phyloP scores from a whole-genome alignment of 495 filamentous ascomycete genomes.

The Penicillium macrosclerotiorum region DNA sequence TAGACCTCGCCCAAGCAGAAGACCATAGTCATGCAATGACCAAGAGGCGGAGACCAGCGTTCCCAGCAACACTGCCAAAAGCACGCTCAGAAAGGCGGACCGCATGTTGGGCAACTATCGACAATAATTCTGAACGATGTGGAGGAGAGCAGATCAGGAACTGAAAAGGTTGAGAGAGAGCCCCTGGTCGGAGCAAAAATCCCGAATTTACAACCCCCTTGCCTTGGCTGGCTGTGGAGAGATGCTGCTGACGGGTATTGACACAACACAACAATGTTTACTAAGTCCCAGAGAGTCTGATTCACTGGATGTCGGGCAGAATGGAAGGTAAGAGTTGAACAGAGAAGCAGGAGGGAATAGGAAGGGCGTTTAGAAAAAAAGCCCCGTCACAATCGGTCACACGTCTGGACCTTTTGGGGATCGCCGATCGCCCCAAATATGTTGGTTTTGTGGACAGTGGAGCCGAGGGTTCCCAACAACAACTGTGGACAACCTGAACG shows the following conservation, averaged over 20 bases:
- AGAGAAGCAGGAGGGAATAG: conserved; percentile 7
- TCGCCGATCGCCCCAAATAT: conserved; percentile 21
- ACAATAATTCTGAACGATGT: too few relatives aligned
- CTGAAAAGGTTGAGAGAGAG: neutral
- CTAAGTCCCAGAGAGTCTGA: neutral
- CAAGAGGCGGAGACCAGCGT: conserved; percentile 49
- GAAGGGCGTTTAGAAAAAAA: conserved; percentile 13
- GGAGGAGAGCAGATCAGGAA: neutral
- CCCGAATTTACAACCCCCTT: conserved; percentile 23
- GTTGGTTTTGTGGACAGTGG: conserved; percentile 5
- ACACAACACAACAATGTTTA: neutral
- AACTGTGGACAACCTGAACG: conserved; percentile 1
- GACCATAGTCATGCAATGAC: conserved; percentile 42
- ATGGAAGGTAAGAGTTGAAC: neutral
- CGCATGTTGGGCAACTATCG: conserved; percentile 40
- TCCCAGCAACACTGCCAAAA: conserved; percentile 45
- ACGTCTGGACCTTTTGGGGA: conserved; percentile 13
- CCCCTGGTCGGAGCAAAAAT: conserved; percentile 15
- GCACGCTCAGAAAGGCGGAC: conserved; percentile 27
- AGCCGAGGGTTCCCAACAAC: conserved; percentile 1
- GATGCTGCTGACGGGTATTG: neutral
- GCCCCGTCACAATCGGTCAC: conserved; percentile 9
- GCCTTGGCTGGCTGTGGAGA: conserved; percentile 10
- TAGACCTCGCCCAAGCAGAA: conserved; percentile 31
- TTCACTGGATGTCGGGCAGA: neutral